Conservation (phyloP, 2,329 filamentous ascomycete genomes). For the Sclerotiophoma versabilis region DNA sequence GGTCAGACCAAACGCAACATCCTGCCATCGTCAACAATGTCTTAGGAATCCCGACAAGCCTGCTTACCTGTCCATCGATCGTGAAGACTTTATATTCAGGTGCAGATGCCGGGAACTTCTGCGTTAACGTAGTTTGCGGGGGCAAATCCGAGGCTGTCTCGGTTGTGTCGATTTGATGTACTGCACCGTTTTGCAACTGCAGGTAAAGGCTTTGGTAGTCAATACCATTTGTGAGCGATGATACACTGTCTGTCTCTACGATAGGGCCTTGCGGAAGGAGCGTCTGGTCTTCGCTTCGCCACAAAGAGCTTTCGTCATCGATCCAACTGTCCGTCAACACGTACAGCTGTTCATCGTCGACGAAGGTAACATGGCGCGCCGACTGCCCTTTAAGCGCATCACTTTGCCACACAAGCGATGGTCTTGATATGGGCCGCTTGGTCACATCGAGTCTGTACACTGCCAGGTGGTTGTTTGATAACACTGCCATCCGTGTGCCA, state of each 20-base stretch:
- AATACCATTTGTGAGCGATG: conserved; percentile 33
- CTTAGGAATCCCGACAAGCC: not conserved
- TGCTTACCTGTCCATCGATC: conserved; percentile 37
- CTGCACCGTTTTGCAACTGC: conserved; percentile 33
- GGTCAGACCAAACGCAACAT: conserved; percentile 70
- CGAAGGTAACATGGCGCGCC: conserved; percentile 58
- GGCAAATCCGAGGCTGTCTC: conserved; percentile 21
- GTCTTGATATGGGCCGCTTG: conserved; percentile 58
- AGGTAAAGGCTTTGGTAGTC: conserved; percentile 32
- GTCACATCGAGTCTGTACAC: conserved; percentile 74
- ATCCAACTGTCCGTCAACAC: conserved; percentile 46
- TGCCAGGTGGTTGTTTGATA: conserved; percentile 71
- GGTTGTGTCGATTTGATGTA: conserved; percentile 24
- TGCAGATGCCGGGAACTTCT: conserved; percentile 38
- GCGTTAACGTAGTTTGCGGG: conserved; percentile 24
- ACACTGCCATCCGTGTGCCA: conserved; percentile 66
- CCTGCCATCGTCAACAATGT: conserved; percentile 42
- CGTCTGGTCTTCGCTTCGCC: conserved; percentile 32
- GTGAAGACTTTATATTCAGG: conserved; percentile 33
- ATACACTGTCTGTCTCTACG: conserved; percentile 29
- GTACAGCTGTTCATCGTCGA: conserved; percentile 48
- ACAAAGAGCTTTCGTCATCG: conserved; percentile 39
- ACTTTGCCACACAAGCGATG: conserved; percentile 52
- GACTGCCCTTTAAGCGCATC: conserved; percentile 22
- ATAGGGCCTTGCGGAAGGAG: conserved; percentile 33